Base-by-base conservation (phyloP, 306 rosid genomes). In the Cyclanthera cordifolia region DNA sequence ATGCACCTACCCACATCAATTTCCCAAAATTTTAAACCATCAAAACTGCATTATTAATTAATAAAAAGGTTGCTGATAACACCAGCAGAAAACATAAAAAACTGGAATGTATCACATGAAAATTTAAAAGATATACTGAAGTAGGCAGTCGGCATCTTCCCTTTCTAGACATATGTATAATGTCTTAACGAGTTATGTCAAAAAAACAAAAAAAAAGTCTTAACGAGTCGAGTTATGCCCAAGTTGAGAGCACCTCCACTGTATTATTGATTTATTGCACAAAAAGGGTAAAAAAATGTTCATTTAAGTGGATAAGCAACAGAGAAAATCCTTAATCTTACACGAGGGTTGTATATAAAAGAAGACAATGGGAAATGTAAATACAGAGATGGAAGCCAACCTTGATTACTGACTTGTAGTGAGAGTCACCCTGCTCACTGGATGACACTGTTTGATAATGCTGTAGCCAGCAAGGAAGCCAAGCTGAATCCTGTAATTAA, bases 381-480 rank as follows among this genome's bases (percentile, higher is more conserved):
- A 52, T 37, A n/a, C 21, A 72, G 5, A 52, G 67, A 81, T 39
- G 59, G 68, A 20, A 64, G 45, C 59, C 55, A 75, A 91, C 96
- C 91, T 86, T 78, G 19, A 72, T 54, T 60, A 52, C 72, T 55
- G 69, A 73, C 77, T 69, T 70, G 21, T 63, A 59, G 70, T 70
- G 82, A 70, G 85, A 72, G 32, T 79, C 79, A 23, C 24, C 53
- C 55, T 63, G 53, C 45, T 76, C 88, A 80, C 53, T 61, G 43
- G 78, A 80, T 59, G 75, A 82, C 47, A 78, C 79, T 28, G 79
- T 58, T 77, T 80, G 82, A 76, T 78, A 74, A 70, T 82, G 83
- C 84, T 91, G 97, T 84, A 86, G 83, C 96, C 97, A 91, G 73
- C 75, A 70, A 41, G 97, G 96, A 74, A 85, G 78, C 97, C 96